phyloP scores from a whole-genome alignment of 2,329 filamentous ascomycete species.

The Karstenula rhodostoma region DNA sequence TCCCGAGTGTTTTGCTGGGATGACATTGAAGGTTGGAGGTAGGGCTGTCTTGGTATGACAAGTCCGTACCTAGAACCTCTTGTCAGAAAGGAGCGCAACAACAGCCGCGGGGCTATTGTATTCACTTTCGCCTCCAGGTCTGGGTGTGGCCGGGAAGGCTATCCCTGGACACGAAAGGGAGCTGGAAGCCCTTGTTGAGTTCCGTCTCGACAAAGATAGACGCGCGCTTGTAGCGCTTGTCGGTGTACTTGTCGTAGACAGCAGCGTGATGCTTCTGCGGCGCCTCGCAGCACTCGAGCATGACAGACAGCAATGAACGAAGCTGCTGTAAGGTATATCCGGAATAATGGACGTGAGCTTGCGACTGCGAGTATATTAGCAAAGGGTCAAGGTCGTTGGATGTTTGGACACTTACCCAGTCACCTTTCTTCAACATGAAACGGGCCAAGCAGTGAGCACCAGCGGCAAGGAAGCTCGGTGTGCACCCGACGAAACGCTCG shows the following conservation, averaged over 20 bases:
- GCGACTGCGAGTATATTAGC: conserved; percentile 66
- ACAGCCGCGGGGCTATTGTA: conserved; percentile 29
- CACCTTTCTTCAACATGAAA: conserved; percentile 86
- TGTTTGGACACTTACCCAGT: conserved; percentile 74
- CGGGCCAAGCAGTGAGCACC: conserved; percentile 92
- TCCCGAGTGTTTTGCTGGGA: conserved; percentile 18
- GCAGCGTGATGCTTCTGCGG: conserved; percentile 83
- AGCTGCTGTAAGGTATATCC: conserved; percentile 90
- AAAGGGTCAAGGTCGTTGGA: conserved; percentile 2
- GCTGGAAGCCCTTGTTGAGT: conserved; percentile 67
- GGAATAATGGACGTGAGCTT: conserved; percentile 88
- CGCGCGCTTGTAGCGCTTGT: conserved; percentile 85
- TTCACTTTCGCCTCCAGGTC: conserved; percentile 51
- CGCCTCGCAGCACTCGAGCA: conserved; percentile 87
- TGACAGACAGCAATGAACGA: conserved; percentile 75
- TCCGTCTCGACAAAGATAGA: conserved; percentile 81
- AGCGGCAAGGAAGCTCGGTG: conserved; percentile 88
- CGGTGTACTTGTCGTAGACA: conserved; percentile 90
- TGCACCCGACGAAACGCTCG: conserved; percentile 91
- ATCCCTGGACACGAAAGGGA: conserved; percentile 53
- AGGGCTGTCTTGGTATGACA: conserved; percentile 13
- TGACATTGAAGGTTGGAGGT: conserved; percentile 21
- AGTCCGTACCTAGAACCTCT: conserved; percentile 25
- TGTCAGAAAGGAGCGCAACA: conserved; percentile 38
- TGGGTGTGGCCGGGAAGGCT: conserved; percentile 42